Conservation (phyloP, 495 filamentous ascomycete species). For the Hypoxylon subgilvum region DNA sequence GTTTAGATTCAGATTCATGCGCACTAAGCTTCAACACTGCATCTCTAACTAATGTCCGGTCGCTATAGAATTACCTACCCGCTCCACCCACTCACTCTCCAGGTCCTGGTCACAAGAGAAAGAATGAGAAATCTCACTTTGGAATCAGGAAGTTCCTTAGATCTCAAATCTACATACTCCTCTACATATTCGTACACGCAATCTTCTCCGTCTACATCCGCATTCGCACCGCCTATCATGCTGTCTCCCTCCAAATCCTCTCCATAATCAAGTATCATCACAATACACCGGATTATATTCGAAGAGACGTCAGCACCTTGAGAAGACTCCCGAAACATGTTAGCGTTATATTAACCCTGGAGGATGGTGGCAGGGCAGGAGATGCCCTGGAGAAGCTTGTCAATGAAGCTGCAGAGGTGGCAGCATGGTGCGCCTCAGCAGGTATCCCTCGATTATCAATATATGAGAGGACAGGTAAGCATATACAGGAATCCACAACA, state of each 20-base stretch:
- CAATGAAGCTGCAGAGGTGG: slow-evolving; percentile 86
- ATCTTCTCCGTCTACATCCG: slow-evolving; percentile 88
- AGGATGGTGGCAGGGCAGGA: slow-evolving; percentile 68
- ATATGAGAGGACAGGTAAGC: slow-evolving; percentile 85
- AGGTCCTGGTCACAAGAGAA: slow-evolving; percentile 34
- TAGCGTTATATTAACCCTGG: slow-evolving; percentile 80
- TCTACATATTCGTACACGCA: slow-evolving; percentile 76
- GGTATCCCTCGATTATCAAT: slow-evolving; percentile 85
- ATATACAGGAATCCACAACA: background rate
- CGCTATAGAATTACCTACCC: slow-evolving; percentile 73
- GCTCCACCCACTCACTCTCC: slow-evolving; percentile 52
- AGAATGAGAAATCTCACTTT: slow-evolving; percentile 47
- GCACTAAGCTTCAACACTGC: slow-evolving; percentile 10
- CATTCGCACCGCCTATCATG: slow-evolving; percentile 77
- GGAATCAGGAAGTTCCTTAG: slow-evolving; percentile 72
- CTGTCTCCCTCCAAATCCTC: slow-evolving; percentile 72
- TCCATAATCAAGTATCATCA: slow-evolving; percentile 91
- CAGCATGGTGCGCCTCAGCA: slow-evolving; percentile 87
- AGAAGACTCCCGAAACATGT: slow-evolving; percentile 79
- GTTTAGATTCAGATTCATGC: background rate
- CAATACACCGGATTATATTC: slow-evolving; percentile 87
- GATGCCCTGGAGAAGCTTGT: slow-evolving; percentile 78
- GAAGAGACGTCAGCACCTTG: slow-evolving; percentile 79
- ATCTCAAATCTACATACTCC: slow-evolving; percentile 67
- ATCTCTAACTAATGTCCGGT: slow-evolving; percentile 17